Evolutionary conservation across 768 basidiomycete genomes (phyloP), one percentile per base, ranked within the genome.

Genomic region (Termitomyces sp.): DNA sequence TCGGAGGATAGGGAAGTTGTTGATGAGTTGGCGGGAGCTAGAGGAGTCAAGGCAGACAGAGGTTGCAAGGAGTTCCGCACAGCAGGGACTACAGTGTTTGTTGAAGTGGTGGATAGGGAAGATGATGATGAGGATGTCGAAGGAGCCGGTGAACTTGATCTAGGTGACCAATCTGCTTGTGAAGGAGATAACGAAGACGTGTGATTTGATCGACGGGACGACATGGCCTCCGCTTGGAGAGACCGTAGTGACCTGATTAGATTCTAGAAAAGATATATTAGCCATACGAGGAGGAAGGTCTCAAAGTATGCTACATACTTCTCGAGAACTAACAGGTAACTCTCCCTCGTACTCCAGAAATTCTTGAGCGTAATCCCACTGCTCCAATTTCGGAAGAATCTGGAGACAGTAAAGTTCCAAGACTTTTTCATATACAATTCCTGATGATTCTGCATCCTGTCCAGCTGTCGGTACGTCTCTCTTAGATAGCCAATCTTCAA

Each of bases 351-450:
- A 89, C 40, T 81, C 76, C 57, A 94, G 67, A 67, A 92, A 93
- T 62, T 91, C 89, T 52, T 75, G 78, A 16, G 87, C 89, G 64
- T 91, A 91, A 20, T 86, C 85, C 91, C 91, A 93, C 65, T 91
- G 86, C 48, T 82, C 83, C 27, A 93, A 68, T 47, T 82, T 82
- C 0, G 91, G 88, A 36, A 94, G 71, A 36, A 93, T 72, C 57
- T 87, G 84, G 16, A 92, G 73, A 64, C 84, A 86, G 70, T 93
- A 94, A 12, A 91, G 69, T 62, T 92, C 90, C 46, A 93, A 67
- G 9, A 91, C 80, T 66, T 88, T 90, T 55, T 82, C 82, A 63
- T 93, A 93, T 18, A 82, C 86, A n/a, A n/a, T n/a, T 47, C 70
- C 76, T 3, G 76, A 74, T 0, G 74, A 46, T 45, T 67, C 68